Conservation (phyloP, 257 asterid genomes). For the Misopates orontium region DNA sequence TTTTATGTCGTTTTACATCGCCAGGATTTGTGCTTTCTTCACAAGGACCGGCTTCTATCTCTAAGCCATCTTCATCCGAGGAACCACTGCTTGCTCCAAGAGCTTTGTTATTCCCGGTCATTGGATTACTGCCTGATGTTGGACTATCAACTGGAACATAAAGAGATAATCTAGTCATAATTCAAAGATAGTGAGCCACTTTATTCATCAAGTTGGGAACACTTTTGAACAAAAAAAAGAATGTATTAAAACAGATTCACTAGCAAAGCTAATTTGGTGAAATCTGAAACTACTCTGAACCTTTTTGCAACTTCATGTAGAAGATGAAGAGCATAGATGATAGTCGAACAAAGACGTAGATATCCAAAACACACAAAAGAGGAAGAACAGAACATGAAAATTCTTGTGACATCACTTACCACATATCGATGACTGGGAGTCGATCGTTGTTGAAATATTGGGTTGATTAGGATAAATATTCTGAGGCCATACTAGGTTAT, state of each 20-base stretch:
- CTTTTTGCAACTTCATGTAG: neutral
- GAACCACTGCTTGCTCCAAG: slow-evolving; percentile 69
- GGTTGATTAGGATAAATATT: slow-evolving; percentile 38
- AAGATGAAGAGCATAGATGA: too few relatives aligned
- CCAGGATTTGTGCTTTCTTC: slow-evolving; percentile 57
- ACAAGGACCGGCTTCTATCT: slow-evolving; percentile 64
- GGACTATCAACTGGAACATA: slow-evolving; percentile 63
- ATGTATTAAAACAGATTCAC: too few relatives aligned
- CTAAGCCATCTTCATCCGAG: slow-evolving; percentile 73
- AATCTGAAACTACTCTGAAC: neutral
- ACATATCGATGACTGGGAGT: slow-evolving; percentile 71
- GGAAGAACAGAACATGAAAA: neutral
- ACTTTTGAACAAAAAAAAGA: too few relatives aligned
- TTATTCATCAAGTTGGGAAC: too few relatives aligned
- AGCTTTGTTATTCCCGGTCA: slow-evolving; percentile 38
- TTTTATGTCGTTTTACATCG: slow-evolving; percentile 55
- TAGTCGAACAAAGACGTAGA: neutral
- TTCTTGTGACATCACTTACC: slow-evolving; percentile 42
- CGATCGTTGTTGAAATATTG: slow-evolving; percentile 44
- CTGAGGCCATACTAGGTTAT: slow-evolving; percentile 39
- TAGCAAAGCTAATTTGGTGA: neutral
- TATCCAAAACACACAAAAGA: neutral
- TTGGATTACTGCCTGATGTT: slow-evolving; percentile 49
- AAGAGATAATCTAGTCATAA: slow-evolving; percentile 8
- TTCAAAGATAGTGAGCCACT: too few relatives aligned